A percentile compares a stretch with the other conserved stretches of the same genome.
Conservation (phyloP, 2,329 filamentous ascomycete species). For the Trichoderma citrinoviride region DNA sequence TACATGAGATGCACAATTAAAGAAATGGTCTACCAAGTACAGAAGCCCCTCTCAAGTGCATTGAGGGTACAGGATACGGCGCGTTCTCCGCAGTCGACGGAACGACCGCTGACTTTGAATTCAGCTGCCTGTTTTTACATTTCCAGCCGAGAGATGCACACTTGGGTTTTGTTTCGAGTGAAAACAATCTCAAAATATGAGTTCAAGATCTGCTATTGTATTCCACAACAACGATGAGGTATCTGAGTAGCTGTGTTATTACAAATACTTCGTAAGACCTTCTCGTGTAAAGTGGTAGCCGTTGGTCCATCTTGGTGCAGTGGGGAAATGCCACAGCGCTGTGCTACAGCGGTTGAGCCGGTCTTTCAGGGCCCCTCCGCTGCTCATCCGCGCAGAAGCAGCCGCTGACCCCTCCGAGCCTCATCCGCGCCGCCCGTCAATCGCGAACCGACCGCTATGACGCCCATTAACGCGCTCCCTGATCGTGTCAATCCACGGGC, state of each 20-base stretch:
- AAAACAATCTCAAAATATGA: too few species aligned
- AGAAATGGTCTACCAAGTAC: not conserved
- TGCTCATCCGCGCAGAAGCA: not conserved
- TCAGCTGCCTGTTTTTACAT: not conserved
- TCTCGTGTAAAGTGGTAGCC: too few species aligned
- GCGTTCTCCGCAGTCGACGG: not conserved
- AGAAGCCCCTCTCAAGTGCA: not conserved
- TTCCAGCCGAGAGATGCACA: too few species aligned
- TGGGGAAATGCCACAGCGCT: not conserved
- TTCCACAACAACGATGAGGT: too few species aligned
- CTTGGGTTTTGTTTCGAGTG: too few species aligned
- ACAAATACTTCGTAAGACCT: too few species aligned
- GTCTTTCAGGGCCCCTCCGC: not conserved
- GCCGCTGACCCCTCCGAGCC: constrained; percentile 7
- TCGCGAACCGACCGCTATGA: constrained; percentile 17
- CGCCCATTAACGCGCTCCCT: not conserved
- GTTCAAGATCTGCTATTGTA: not conserved
- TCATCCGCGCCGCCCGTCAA: not conserved
- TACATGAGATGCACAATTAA: not conserved
- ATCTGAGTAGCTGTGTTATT: not conserved
- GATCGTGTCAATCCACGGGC: not conserved
- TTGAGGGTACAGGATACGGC: not conserved
- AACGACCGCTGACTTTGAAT: not conserved
- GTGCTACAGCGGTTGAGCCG: not conserved
- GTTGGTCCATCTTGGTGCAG: not conserved